phyloP scores from a whole-genome alignment of 2,329 filamentous ascomycete genomes.

The Escovopsis weberi region DNA sequence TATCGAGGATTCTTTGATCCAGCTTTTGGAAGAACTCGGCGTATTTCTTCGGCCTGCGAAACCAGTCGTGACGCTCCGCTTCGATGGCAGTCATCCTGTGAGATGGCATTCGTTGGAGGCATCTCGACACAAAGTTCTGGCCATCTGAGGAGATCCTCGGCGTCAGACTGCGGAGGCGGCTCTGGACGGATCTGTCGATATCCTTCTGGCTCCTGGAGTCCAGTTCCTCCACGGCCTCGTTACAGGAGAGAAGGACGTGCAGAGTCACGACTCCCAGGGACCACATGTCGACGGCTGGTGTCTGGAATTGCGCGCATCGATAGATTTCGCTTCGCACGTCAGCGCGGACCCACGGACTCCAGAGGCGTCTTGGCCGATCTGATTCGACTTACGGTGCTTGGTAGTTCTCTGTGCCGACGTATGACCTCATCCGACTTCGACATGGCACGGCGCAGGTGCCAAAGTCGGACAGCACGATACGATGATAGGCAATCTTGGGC shows the following conservation, averaged over 20 bases:
- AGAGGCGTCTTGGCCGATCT: neutral
- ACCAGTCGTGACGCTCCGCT: slow-evolving; percentile 19
- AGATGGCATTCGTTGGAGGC: slow-evolving; percentile 15
- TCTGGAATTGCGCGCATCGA: slow-evolving; percentile 13
- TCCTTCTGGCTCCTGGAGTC: slow-evolving; percentile 14
- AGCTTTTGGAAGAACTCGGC: slow-evolving; percentile 17
- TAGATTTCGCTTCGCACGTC: slow-evolving; percentile 24
- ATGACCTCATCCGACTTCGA: slow-evolving; percentile 27
- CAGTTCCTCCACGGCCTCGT: slow-evolving; percentile 12
- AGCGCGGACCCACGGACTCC: neutral
- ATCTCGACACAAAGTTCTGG: slow-evolving; percentile 16
- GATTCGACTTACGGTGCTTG: slow-evolving; percentile 31
- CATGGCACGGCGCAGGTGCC: slow-evolving; percentile 30
- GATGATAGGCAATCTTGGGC: slow-evolving; percentile 25
- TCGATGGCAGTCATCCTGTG: slow-evolving; percentile 15
- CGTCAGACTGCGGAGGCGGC: slow-evolving; percentile 2
- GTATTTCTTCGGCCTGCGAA: slow-evolving; percentile 18
- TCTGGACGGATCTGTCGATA: slow-evolving; percentile 7
- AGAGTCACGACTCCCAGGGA: slow-evolving; percentile 33
- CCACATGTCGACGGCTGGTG: slow-evolving; percentile 34
- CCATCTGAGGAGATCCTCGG: slow-evolving; percentile 12
- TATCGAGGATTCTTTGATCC: slow-evolving; percentile 14
- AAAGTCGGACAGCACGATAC: slow-evolving; percentile 38
- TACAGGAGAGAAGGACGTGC: slow-evolving; percentile 17
- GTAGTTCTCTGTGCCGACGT: slow-evolving; percentile 31